Percentiles rank a stretch among this genome's conserved stretches.
Evolutionary conservation across 306 rosid genomes (phyloP).

Genomic region (Argentina anserina): DNA sequence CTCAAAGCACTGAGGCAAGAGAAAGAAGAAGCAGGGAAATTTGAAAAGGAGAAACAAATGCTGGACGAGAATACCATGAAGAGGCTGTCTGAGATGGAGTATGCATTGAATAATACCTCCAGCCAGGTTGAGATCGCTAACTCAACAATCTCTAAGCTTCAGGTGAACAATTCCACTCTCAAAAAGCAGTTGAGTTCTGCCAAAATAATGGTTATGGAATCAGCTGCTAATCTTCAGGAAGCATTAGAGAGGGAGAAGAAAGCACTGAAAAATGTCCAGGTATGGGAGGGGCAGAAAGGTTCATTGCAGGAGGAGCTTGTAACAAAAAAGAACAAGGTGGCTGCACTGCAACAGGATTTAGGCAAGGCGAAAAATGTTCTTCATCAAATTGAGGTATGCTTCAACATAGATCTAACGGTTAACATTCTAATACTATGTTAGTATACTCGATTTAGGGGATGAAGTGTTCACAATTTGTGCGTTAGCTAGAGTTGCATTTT

Average conservation of each 20-base stretch:
- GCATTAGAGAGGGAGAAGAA: slow-evolving; percentile 48
- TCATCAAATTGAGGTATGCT: slow-evolving; percentile 49
- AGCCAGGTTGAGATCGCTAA: slow-evolving; percentile 38
- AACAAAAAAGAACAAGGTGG: slow-evolving; percentile 40
- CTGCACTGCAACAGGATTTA: slow-evolving; percentile 35
- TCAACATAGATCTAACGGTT: not conserved
- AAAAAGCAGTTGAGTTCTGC: slow-evolving; percentile 42
- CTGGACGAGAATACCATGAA: slow-evolving; percentile 48
- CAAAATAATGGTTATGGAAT: slow-evolving; percentile 33
- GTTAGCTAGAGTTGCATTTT: not conserved
- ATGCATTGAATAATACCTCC: slow-evolving; percentile 43
- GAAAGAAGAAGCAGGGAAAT: slow-evolving; percentile 34
- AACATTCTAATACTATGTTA: not conserved
- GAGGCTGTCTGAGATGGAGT: slow-evolving; percentile 56
- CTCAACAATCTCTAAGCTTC: slow-evolving; percentile 24
- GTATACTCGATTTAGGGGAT: not conserved
- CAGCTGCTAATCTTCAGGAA: slow-evolving; percentile 31
- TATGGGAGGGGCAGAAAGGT: slow-evolving; percentile 37
- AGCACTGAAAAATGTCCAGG: slow-evolving; percentile 33
- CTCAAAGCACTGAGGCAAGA: slow-evolving; percentile 49
- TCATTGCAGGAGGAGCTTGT: slow-evolving; percentile 47
- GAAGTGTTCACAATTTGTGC: not conserved
- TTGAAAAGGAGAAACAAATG: slow-evolving; percentile 34
- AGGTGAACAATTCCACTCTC: slow-evolving; percentile 40
- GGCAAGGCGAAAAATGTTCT: slow-evolving; percentile 36